Base-by-base conservation (phyloP, 2,329 filamentous ascomycete species). In the Hypomyces rosellus region DNA sequence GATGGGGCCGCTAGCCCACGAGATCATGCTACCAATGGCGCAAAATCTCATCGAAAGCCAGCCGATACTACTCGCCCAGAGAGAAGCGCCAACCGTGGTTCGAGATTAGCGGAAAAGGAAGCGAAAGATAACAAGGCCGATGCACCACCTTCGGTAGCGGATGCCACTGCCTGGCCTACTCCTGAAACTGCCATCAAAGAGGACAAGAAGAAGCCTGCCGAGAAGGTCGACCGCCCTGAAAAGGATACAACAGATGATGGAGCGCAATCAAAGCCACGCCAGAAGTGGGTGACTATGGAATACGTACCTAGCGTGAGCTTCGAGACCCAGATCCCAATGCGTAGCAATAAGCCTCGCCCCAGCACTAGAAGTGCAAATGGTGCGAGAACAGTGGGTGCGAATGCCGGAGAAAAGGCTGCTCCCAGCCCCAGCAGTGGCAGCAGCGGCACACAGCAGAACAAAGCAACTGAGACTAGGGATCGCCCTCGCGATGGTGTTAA, bases 261-360 rank as follows among this genome's bases (percentile, higher is more conserved):
- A 58, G 56, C 58, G 16, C 59, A 71, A 53, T 61, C 62, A 45
- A 79, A 78, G 61, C 62, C 70, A 20, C 60, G 80, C 73, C 67
- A 84, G 77, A 95, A 95, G 74, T 97, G 93, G 92, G 84, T 88
- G 52, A 79, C 84, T 1, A 81, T 96, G 51, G 82, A 85, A 34
- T 92, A 91, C 62, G 89, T 88, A 12, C 92, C 90, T 8, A 86
- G 82, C 13, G 89, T 93, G 45, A 84, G 85, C 51, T 97, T 95
- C 69, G 86, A 89, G 65, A 96, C 93, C 1, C 89, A 87, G 25
- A 68, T 96, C 38, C 82, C 85, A 13, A 63, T 70, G 58, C 75
- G 77, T 54, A 70, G 71, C 48, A 65, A 74, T 33, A 79, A 77
- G 55, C 69, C 74, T 40, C 73, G 79, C 25, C 74, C 75, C 14